Evolutionary conservation across 1,284 basidiomycete genomes (phyloP).

Genomic region (Calocybe gambosa): DNA sequence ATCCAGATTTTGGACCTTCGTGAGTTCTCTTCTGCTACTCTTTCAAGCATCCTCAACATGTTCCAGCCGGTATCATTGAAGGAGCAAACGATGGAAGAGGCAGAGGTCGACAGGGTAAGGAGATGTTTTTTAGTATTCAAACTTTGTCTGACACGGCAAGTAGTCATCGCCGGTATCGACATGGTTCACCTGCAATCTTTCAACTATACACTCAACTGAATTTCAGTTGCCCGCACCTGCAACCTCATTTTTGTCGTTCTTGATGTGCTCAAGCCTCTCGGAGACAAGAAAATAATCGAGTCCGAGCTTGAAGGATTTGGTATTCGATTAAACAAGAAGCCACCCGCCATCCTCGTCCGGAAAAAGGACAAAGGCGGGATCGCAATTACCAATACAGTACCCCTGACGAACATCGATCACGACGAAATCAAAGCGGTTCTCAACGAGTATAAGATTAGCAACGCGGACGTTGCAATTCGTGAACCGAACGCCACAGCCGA

Average conservation of each 20-base stretch:
- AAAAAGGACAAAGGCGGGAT: conserved; percentile 96
- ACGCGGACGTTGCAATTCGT: conserved; percentile 92
- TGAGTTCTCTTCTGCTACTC: conserved; percentile 30
- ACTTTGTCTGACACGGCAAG: conserved; percentile 6
- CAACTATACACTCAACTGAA: conserved; percentile 11
- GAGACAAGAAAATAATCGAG: conserved; percentile 91
- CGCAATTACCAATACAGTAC: conserved; percentile 92
- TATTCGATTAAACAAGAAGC: conserved; percentile 93
- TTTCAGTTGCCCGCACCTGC: conserved; percentile 88
- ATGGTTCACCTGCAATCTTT: conserved; percentile 5
- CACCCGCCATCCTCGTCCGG: conserved; percentile 84
- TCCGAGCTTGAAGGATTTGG: conserved; percentile 94
- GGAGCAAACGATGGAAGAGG: conserved; percentile 98
- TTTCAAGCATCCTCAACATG: conserved; percentile 9
- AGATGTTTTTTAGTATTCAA: not conserved
- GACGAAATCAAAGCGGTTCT: conserved; percentile 97
- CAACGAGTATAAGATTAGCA: conserved; percentile 87
- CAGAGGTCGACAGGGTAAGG: conserved; percentile 88
- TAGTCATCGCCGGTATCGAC: conserved; percentile 76
- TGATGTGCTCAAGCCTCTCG: conserved; percentile 95
- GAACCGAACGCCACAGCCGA: conserved; percentile 92
- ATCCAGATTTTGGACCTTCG: conserved; percentile 85
- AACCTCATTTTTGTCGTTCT: conserved; percentile 99
- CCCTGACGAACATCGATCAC: conserved; percentile 93
- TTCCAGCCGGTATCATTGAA: conserved; percentile 92